Conservation (phyloP, 805 yeast species). For the Metschnikowia reukaufii region DNA sequence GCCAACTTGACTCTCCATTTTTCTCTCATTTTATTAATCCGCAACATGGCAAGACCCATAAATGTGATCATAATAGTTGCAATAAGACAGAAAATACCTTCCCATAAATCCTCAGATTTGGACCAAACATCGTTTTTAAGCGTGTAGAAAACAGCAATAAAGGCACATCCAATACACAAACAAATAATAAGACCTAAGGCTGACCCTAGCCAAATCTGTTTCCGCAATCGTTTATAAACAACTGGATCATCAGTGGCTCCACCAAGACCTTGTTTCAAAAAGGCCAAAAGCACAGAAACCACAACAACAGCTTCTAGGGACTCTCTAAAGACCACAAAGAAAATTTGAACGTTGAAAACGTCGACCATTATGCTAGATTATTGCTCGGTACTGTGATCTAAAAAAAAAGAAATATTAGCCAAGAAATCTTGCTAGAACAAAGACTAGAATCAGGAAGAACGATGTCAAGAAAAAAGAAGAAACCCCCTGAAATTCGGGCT, state of each 20-base stretch:
- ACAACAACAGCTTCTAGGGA: slow-evolving; percentile 89
- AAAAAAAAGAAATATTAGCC: not conserved
- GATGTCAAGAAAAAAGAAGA: not conserved
- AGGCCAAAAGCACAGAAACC: slow-evolving; percentile 87
- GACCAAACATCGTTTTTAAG: slow-evolving; percentile 83
- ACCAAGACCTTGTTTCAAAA: slow-evolving; percentile 86
- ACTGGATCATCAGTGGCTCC: slow-evolving; percentile 41
- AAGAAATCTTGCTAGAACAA: not conserved
- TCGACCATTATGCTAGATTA: slow-evolving; percentile 36
- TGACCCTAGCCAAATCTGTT: slow-evolving; percentile 89
- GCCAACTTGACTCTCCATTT: slow-evolving; percentile 98
- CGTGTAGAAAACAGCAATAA: slow-evolving; percentile 89
- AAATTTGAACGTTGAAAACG: slow-evolving; percentile 72
- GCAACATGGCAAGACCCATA: slow-evolving; percentile 96
- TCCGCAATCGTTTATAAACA: slow-evolving; percentile 60
- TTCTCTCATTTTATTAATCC: slow-evolving; percentile 93
- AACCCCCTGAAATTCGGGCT: not conserved
- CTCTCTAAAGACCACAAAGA: slow-evolving; percentile 92
- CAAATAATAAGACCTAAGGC: slow-evolving; percentile 71
- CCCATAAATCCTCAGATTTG: slow-evolving; percentile 90
- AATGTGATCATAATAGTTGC: slow-evolving; percentile 86
- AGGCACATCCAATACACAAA: slow-evolving; percentile 84
- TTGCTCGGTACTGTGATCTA: not conserved
- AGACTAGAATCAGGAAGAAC: not conserved
- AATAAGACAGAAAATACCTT: slow-evolving; percentile 88